Evolutionary conservation across 768 basidiomycete genomes (phyloP).

Genomic region (Boletus coccyginus): DNA sequence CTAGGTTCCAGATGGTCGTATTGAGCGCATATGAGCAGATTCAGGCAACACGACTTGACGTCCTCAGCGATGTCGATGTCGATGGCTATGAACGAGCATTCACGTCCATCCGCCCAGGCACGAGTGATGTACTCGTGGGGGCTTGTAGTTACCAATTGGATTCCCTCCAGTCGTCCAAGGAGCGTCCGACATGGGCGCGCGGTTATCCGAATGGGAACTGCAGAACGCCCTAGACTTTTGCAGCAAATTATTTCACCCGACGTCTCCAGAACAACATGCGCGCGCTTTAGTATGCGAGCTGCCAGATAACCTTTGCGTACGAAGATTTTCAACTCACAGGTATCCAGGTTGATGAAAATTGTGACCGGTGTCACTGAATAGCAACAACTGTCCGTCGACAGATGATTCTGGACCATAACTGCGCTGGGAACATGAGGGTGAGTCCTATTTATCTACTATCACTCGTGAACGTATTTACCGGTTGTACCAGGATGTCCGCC

Average conservation of each 20-base stretch:
- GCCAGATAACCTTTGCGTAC: constrained; percentile 16
- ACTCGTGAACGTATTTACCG: no score
- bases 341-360: no score
- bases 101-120: constrained; percentile 40
- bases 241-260: constrained; percentile 68
- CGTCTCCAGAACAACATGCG: constrained; percentile 45
- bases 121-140: not conserved
- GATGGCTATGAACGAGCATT: constrained; percentile 46
- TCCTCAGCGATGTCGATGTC: constrained; percentile 41
- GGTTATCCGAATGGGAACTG: constrained; percentile 69
- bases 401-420: no score
- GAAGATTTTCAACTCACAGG: no score
- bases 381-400: no score
- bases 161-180: constrained; percentile 67
- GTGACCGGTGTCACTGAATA: no score
- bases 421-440: no score
- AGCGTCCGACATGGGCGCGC: constrained; percentile 70
- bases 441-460: no score
- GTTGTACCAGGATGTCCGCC: no score
- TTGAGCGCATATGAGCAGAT: constrained; percentile 46
- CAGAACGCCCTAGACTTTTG: constrained; percentile 79
- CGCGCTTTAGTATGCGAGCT: constrained; percentile 22
- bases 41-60: constrained; percentile 35
- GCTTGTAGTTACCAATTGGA: not conserved
- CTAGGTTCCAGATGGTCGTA: constrained; percentile 38